Evolutionary conservation across 2,329 filamentous ascomycete species (phyloP).

Genomic region (Trichoderma brevicompactum): DNA sequence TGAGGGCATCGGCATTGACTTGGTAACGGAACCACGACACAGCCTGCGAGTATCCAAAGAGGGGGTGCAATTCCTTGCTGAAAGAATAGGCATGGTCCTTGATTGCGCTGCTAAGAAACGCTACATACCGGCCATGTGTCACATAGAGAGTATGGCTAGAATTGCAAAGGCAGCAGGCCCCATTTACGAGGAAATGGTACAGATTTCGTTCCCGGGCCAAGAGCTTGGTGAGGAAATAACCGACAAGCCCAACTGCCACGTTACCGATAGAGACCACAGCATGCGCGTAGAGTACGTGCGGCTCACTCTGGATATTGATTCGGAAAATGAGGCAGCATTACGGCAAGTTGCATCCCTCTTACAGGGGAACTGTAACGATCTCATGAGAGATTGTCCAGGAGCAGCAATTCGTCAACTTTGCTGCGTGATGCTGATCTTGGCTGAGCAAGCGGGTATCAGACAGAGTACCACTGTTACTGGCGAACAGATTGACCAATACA

Average conservation of each 20-base stretch:
- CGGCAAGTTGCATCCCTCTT: not conserved
- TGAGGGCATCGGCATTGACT: not conserved
- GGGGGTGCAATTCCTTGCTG: not conserved
- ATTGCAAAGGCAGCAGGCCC: not conserved
- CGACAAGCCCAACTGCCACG: not conserved
- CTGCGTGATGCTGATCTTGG: not conserved
- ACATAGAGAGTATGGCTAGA: not conserved
- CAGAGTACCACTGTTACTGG: not conserved
- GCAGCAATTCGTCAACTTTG: not conserved
- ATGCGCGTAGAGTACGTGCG: not conserved
- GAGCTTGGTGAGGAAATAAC: not conserved
- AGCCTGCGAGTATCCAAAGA: not conserved
- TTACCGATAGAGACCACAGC: not conserved
- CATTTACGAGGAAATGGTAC: not conserved
- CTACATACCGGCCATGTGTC: not conserved
- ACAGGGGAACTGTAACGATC: not conserved
- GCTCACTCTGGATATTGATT: not conserved
- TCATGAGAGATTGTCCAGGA: slow-evolving; percentile 1
- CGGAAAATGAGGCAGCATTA: not conserved
- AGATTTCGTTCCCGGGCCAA: not conserved
- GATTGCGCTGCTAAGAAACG: not conserved
- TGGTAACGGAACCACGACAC: not conserved
- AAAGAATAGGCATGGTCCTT: not conserved
- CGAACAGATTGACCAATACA: not conserved
- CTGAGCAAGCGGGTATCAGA: not conserved